A percentile compares a stretch with the other conserved stretches of the same genome.
phyloP scores from a whole-genome alignment of 257 asterid species.

The Rauvolfia tetraphylla region DNA sequence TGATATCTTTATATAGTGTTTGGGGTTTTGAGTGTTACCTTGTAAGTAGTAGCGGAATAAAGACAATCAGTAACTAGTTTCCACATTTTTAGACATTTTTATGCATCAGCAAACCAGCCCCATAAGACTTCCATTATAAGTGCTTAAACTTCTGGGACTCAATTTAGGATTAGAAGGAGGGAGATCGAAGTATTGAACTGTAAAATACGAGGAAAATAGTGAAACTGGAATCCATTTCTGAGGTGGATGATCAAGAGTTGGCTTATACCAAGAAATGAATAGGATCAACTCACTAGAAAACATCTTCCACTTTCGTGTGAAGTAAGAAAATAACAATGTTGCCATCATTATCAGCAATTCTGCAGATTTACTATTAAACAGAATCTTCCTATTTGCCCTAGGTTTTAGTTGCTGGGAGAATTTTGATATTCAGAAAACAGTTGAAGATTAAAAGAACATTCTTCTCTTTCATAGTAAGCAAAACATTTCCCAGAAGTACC shows the following conservation, averaged over 20 bases:
- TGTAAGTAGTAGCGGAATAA: no score
- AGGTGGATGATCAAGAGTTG: background rate
- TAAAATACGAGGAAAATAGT: background rate
- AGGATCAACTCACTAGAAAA: background rate
- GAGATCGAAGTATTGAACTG: background rate
- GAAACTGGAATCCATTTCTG: background rate
- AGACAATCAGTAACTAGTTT: constrained; percentile 1
- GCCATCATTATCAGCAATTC: constrained; percentile 12
- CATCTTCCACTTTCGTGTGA: constrained; percentile 2
- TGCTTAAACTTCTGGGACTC: constrained; percentile 1
- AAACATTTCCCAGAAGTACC: no score
- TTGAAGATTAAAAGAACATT: no score
- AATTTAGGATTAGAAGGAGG: background rate
- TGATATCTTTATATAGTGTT: no score
- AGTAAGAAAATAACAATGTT: constrained; percentile 12
- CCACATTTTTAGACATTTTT: constrained; percentile 11
- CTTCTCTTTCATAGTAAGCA: no score
- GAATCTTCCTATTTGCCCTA: no score
- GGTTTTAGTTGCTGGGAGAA: no score
- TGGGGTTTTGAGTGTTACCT: no score
- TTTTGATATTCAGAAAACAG: no score
- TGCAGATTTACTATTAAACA: constrained; percentile 16
- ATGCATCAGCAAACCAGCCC: background rate
- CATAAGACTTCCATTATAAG: background rate
- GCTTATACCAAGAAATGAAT: background rate